Evolutionary conservation across 2,329 filamentous ascomycete species (phyloP).

Genomic region (Paradendryphiella salina): DNA sequence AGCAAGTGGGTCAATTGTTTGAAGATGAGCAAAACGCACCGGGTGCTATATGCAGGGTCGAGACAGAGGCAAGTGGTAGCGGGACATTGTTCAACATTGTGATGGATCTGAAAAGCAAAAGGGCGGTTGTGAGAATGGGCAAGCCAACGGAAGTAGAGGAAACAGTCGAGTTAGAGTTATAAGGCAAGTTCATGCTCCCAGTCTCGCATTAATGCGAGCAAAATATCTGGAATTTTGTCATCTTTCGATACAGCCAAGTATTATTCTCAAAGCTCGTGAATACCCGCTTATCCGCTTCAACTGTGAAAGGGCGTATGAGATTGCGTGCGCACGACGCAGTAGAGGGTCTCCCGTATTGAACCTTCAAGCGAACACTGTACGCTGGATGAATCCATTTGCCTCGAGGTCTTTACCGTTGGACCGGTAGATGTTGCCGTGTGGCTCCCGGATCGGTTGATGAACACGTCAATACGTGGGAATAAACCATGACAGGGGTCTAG

Average conservation of each 20-base stretch:
- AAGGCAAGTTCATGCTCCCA: neutral
- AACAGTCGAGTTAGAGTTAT: conserved; percentile 28
- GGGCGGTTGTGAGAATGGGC: conserved; percentile 35
- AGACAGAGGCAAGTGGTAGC: conserved; percentile 34
- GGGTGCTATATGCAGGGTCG: conserved; percentile 36
- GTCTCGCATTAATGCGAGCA: neutral
- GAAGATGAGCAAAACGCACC: conserved; percentile 50
- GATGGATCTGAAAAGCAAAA: conserved; percentile 42
- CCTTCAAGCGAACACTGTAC: no score
- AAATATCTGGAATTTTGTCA: neutral
- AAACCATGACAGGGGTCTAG: neutral
- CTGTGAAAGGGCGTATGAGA: neutral
- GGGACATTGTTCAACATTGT: conserved; percentile 45
- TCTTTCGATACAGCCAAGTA: neutral
- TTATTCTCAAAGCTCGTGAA: no score
- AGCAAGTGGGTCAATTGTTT: conserved; percentile 43
- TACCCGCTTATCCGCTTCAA: no score
- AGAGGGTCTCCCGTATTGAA: neutral
- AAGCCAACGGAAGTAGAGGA: conserved; percentile 39
- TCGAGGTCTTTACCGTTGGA: no score
- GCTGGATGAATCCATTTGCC: no score
- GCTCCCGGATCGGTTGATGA: no score
- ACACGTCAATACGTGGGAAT: no score
- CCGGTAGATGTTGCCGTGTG: no score
- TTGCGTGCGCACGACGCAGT: neutral